These are phyloP conservation scores for Colletotrichum noveboracense DNA, from an alignment of 2,329 filamentous ascomycete species.

Conservation along the genomic window DNA sequence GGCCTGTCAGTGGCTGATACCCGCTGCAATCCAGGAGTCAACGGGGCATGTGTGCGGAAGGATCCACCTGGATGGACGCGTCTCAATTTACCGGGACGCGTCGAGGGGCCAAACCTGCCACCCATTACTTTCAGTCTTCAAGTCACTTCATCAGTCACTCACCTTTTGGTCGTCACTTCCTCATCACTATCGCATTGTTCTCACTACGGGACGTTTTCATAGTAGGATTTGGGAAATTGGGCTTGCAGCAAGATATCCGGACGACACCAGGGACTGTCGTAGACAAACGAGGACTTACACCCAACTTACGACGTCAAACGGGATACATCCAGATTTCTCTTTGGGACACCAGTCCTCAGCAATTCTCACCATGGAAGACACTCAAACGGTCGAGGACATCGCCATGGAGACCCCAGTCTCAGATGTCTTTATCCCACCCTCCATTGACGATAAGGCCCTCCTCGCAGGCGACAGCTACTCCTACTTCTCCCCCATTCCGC, in stretches of 20 bases:
- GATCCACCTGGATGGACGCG: conserved; percentile 14
- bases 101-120: conserved; percentile 22
- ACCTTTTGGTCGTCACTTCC: not conserved
- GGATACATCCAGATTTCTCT: not conserved
- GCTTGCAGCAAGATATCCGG: not conserved
- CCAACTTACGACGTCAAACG: not conserved
- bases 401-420: conserved; percentile 36
- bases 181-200: not conserved
- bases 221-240: not conserved
- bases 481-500: conserved; percentile 73
- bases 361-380: conserved; percentile 41
- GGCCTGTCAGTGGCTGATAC: conserved; percentile 6
- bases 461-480: conserved; percentile 72
- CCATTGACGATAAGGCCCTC: conserved; percentile 62
- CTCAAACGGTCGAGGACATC: conserved; percentile 38
- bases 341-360: not conserved
- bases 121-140: not conserved
- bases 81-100: conserved; percentile 25
- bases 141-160: not conserved
- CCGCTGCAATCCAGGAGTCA: not conserved
- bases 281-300: not conserved
- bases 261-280: not conserved
- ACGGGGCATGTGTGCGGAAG: not conserved
- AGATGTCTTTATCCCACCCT: conserved; percentile 69
- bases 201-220: not conserved